These are phyloP conservation scores for Aureobasidium uvarum DNA, from an alignment of 2,329 filamentous ascomycete species.

Conservation along the genomic window DNA sequence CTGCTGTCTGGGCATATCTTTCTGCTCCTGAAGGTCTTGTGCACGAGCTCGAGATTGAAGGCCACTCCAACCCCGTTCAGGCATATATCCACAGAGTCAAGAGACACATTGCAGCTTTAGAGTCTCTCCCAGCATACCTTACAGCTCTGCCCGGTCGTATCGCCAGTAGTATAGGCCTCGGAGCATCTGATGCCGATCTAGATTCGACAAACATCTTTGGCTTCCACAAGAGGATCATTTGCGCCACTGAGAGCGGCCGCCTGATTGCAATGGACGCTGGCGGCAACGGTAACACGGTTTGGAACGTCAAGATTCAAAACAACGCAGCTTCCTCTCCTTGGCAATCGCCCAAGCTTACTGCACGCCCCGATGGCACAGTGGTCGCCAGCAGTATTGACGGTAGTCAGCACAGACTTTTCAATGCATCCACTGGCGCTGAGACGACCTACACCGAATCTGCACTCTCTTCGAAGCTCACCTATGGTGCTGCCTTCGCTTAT, in stretches of 20 bases:
- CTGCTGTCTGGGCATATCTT: slow-evolving; percentile 73
- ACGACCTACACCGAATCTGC: slow-evolving; percentile 21
- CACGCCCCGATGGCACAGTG: slow-evolving; percentile 27
- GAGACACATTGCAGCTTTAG: slow-evolving; percentile 75
- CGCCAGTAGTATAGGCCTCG: slow-evolving; percentile 50
- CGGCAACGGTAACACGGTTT: slow-evolving; percentile 69
- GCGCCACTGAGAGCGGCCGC: slow-evolving; percentile 76
- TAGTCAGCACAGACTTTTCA: slow-evolving; percentile 29
- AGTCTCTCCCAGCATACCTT: slow-evolving; percentile 72
- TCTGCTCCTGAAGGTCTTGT: slow-evolving; percentile 66
- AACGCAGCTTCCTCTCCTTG: slow-evolving; percentile 13
- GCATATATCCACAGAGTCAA: slow-evolving; percentile 88
- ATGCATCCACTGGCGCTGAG: slow-evolving; percentile 36
- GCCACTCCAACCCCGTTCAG: slow-evolving; percentile 71
- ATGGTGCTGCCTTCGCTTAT: slow-evolving; percentile 30
- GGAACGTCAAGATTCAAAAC: slow-evolving; percentile 62
- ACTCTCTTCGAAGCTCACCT: neutral
- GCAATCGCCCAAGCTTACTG: slow-evolving; percentile 22
- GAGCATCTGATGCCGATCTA: slow-evolving; percentile 33
- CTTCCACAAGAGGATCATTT: slow-evolving; percentile 78
- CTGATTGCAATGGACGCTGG: slow-evolving; percentile 78
- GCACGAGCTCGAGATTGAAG: slow-evolving; percentile 79
- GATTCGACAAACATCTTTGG: slow-evolving; percentile 66
- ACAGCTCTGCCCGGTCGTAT: slow-evolving; percentile 67
- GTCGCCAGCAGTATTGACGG: neutral